Conservation (phyloP, 2,329 filamentous ascomycete genomes). For the Sordariomycetes sp. region DNA sequence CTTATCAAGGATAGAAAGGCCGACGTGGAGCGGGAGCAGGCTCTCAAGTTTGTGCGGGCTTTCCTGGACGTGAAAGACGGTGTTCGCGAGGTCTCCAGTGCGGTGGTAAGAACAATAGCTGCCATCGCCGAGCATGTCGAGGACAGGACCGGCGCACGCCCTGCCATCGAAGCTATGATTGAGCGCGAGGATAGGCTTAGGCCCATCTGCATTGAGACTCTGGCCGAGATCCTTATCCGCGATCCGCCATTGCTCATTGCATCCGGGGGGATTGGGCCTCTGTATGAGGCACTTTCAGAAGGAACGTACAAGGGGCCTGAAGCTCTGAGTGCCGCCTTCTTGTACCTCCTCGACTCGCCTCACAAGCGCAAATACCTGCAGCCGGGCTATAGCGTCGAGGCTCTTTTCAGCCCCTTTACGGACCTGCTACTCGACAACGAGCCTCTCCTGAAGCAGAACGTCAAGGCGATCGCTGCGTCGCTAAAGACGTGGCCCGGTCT, state of each 20-base stretch:
- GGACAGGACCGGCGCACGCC: slow-evolving; percentile 45
- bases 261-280: slow-evolving; percentile 71
- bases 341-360: slow-evolving; percentile 82
- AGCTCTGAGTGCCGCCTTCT: slow-evolving; percentile 74
- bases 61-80: slow-evolving; percentile 95
- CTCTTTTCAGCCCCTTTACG: slow-evolving; percentile 85
- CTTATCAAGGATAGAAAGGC: slow-evolving; percentile 93
- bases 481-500: slow-evolving; percentile 91
- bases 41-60: slow-evolving; percentile 87
- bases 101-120: slow-evolving; percentile 80
- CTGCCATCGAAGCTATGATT: slow-evolving; percentile 56
- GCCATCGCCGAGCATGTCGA: slow-evolving; percentile 83
- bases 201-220: slow-evolving; percentile 83
- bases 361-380: slow-evolving; percentile 71
- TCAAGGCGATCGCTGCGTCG: slow-evolving; percentile 83
- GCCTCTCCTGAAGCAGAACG: slow-evolving; percentile 65
- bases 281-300: slow-evolving; percentile 88
- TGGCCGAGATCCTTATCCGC: slow-evolving; percentile 82
- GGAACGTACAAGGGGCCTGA: slow-evolving; percentile 89
- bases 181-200: slow-evolving; percentile 75
- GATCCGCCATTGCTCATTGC: slow-evolving; percentile 73
- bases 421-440: slow-evolving; percentile 60
- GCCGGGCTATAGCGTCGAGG: slow-evolving; percentile 80
- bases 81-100: slow-evolving; percentile 74
- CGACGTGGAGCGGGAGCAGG: slow-evolving; percentile 94